Evolutionary conservation across 2,329 filamentous ascomycete species (phyloP), one percentile per base, ranked within the genome.

Genomic region (Blastomyces gilchristii): DNA sequence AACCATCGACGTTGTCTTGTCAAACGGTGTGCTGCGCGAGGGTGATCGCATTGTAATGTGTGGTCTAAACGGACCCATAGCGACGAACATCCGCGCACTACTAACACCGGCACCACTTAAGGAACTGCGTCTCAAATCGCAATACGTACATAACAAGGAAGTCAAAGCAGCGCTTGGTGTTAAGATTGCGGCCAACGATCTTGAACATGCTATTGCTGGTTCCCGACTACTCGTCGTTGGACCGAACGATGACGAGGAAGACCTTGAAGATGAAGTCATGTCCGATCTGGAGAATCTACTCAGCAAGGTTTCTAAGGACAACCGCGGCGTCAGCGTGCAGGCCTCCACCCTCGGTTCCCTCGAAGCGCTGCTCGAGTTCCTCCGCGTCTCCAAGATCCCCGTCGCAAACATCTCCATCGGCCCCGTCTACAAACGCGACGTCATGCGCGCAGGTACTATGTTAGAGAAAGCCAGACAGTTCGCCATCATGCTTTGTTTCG

Each of bases 401-500:
- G 94, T 99, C 28, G 89, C 91, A 70, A 96, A 97, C 75, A 96
- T 99, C 67, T 93, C 91, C 64, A 97, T 99, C 71, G 94, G 94
- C 58, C 94, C 94, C 2, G 93, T 99, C 49, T 97, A 90, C 85
- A 97, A 97, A 82, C 90, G 94, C 71, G 94, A 99, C 77, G 90
- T 99, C 62, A 94, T 97, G 84, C 92, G 86, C 83, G 90, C 80
- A 1, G 92, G 91, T 72, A 89, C 90, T 69, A 99, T 99, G 94
- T 76, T 97, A 71, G 94, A 99, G 78, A 97, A 97, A 80, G 84
- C 87, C 18, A 91, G 91, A 68, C 92, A 99, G 74, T 95, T 87
- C 70, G 94, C 94, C n/a, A 90, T 97, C 74, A 99, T 99, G 94
- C 86, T 99, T 60, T 97, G 94, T 76, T 99, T 99, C 83, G 95